Evolutionary conservation across 345 rosid genomes (phyloP).

Genomic region (Anacardium occidentale): DNA sequence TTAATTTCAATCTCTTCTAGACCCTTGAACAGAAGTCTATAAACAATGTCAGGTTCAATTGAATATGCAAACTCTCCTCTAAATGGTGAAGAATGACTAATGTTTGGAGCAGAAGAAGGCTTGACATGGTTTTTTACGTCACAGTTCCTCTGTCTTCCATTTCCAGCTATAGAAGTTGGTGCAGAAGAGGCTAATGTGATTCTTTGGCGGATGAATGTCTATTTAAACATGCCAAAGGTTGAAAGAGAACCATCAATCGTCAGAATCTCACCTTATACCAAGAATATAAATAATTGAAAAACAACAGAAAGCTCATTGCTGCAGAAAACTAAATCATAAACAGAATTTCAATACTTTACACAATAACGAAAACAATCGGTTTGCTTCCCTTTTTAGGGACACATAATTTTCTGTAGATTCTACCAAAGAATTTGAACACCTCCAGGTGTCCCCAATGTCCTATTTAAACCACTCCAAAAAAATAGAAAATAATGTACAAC

Average conservation of each 20-base stretch:
- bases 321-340: neutral
- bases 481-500: neutral
- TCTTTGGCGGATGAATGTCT: slow-evolving; percentile 62
- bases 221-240: slow-evolving; percentile 11
- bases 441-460: neutral
- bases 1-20: slow-evolving; percentile 25
- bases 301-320: neutral
- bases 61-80: slow-evolving; percentile 2
- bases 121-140: slow-evolving; percentile 22
- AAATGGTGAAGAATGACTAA: slow-evolving; percentile 15
- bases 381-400: neutral
- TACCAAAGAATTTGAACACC: neutral
- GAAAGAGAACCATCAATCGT: slow-evolving; percentile 5
- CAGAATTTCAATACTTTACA: neutral
- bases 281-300: neutral
- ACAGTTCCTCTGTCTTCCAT: slow-evolving; percentile 28
- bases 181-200: slow-evolving; percentile 43
- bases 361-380: neutral
- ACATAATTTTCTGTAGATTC: neutral
- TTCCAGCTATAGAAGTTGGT: slow-evolving; percentile 22
- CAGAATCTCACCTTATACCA: neutral
- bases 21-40: slow-evolving; percentile 7
- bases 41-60: neutral
- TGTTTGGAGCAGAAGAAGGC: slow-evolving; percentile 15
- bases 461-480: neutral